Conservation (phyloP, 202 grass and related monocot species). For the Panicum virgatum region DNA sequence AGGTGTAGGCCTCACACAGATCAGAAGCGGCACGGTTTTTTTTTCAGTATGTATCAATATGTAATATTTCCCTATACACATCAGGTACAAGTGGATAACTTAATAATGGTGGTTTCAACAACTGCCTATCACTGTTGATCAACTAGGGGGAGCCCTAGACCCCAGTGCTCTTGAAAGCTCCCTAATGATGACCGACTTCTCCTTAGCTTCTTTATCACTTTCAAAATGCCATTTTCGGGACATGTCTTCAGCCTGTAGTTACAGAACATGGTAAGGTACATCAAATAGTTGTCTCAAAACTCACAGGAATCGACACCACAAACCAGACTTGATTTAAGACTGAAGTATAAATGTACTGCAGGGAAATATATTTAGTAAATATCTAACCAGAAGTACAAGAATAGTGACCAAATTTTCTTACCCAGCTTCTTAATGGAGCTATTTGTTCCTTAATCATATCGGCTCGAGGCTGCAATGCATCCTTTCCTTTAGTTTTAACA, state of each 20-base stretch:
- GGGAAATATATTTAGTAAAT: not conserved
- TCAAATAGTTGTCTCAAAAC: conserved; percentile 3
- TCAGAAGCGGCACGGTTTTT: not conserved
- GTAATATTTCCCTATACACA: not conserved
- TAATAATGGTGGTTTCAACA: not conserved
- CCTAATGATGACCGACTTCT: conserved; percentile 55
- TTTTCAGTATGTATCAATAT: conserved; percentile 4
- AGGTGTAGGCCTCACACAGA: not conserved
- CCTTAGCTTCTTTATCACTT: conserved; percentile 55
- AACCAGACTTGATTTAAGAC: not conserved
- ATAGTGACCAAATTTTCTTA: conserved; percentile 23
- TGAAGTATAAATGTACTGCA: not conserved
- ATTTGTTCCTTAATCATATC: conserved; percentile 80
- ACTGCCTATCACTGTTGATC: not conserved
- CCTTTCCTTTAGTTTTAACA: conserved; percentile 69
- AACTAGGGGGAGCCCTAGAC: conserved; percentile 38
- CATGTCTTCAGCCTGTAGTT: conserved; percentile 59
- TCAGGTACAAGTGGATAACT: not conserved
- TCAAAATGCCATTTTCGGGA: conserved; percentile 63
- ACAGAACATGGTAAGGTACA: not conserved
- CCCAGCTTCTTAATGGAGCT: conserved; percentile 75
- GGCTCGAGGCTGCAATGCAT: conserved; percentile 60
- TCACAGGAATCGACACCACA: not conserved
- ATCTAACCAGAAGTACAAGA: not conserved
- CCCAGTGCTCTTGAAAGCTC: conserved; percentile 65